Percentiles rank a stretch among this genome's conserved stretches.
phyloP scores from a whole-genome alignment of 2,329 filamentous ascomycete species.

The Teratosphaeria destructans region DNA sequence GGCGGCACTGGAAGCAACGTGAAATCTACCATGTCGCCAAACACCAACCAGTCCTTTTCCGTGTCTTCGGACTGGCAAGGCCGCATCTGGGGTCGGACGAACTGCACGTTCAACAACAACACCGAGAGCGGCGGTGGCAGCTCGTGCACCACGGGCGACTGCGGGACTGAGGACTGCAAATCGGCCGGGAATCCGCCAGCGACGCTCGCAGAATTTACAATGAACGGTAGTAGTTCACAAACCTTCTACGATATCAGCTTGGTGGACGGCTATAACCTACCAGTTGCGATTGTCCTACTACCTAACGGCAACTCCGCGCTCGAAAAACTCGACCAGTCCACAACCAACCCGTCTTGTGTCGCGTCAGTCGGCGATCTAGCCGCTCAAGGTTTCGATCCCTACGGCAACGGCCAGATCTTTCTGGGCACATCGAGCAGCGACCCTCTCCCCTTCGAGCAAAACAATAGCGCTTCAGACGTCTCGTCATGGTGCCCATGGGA shows the following conservation, averaged over 20 bases:
- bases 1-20: conserved; percentile 53
- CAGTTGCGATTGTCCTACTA: conserved; percentile 47
- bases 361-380: conserved; percentile 54
- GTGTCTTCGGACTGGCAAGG: conserved; percentile 71
- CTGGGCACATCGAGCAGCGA: conserved; percentile 55
- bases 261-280: conserved; percentile 76
- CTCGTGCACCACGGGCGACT: conserved; percentile 70
- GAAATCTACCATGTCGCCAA: conserved; percentile 54
- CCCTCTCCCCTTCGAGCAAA: conserved; percentile 56
- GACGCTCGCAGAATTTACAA: conserved; percentile 71
- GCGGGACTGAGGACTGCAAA: conserved; percentile 58
- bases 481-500: conserved; percentile 72
- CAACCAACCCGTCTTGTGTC: conserved; percentile 68
- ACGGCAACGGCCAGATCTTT: conserved; percentile 42
- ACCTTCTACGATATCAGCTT: conserved; percentile 78
- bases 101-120: conserved; percentile 64
- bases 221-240: conserved; percentile 56
- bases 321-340: conserved; percentile 57
- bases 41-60: conserved; percentile 49
- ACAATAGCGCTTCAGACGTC: conserved; percentile 47
- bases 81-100: conserved; percentile 72
- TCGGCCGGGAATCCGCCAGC: conserved; percentile 54
- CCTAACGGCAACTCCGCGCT: conserved; percentile 50
- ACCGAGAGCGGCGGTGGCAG: conserved; percentile 34
- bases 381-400: conserved; percentile 35